Evolutionary conservation across 441 rosid species (phyloP), one percentile per base, ranked within the genome.

Genomic region (Capsella rubella): DNA sequence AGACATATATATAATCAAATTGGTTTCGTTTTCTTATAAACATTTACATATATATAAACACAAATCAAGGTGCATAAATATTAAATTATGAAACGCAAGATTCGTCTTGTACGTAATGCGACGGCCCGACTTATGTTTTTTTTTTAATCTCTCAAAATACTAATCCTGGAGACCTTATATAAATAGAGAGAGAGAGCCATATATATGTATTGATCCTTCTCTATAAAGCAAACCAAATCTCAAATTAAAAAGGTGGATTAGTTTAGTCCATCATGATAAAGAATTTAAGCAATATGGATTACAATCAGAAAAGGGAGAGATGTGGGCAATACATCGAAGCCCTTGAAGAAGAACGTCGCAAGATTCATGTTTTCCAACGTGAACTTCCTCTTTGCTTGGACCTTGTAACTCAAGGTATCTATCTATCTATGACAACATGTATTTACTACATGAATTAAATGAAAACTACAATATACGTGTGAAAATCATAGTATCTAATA

Each of bases 301-400:
- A 43, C 57, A 57, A 84, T 0, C 83, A 85, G 64, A 83, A 86
- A 77, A 76, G 80, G 76, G 83, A 81, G 82, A 69, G 83, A 45
- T 82, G 90, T 53, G 84, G 81, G 27, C 84, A 84, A 57, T 89
- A 92, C 69, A 82, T 90, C 21, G 83, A 88, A 43, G 91, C 91
- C 16, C 82, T 94, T 7, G 91, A 92, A 76, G 94, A 87, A 79
- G 99, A 94, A 83, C 78, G 82, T 63, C 86, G 88, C 28, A 94
- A 94, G 83, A 89, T 95, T 77, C 89, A 86, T 67, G 97, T 95
- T 34, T 95, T 95, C 63, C 85, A 85, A 70, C 92, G 97, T 31
- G 97, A 95, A 73, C 97, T 95, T 76, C 99, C 99, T 61, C 82
- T 95, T 76, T 95, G 97, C 77, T 77, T 92, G 56, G 89, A 94